A percentile compares a stretch with the other conserved stretches of the same genome.
These are phyloP conservation scores for Aspergillus transmontanensis DNA, from an alignment of 2,329 filamentous ascomycete genomes.

Conservation along the genomic window DNA sequence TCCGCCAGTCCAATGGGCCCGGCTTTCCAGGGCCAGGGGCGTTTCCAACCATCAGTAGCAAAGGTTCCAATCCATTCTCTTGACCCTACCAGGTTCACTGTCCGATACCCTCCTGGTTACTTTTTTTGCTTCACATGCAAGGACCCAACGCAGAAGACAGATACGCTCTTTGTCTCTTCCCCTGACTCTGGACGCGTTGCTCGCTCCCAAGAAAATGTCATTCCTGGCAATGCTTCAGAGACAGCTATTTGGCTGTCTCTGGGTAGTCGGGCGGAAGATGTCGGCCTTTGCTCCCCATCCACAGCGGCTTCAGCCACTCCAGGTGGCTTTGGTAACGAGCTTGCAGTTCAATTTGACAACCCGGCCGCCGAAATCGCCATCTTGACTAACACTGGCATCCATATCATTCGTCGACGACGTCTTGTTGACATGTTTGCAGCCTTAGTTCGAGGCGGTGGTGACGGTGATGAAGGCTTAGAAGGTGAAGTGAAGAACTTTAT, in stretches of 20 bases:
- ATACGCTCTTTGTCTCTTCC: conserved; percentile 78
- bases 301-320: conserved; percentile 71
- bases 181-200: conserved; percentile 85
- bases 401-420: conserved; percentile 78
- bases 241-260: conserved; percentile 79
- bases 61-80: conserved; percentile 49
- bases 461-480: conserved; percentile 74
- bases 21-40: conserved; percentile 27
- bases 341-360: conserved; percentile 93
- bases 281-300: conserved; percentile 73
- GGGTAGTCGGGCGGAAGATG: conserved; percentile 72
- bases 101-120: conserved; percentile 79
- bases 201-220: conserved; percentile 56
- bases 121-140: conserved; percentile 82
- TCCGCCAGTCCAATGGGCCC: conserved; percentile 29
- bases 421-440: conserved; percentile 91
- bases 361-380: conserved; percentile 82
- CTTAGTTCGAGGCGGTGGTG: conserved; percentile 71
- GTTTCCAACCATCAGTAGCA: conserved; percentile 44
- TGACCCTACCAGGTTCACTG: conserved; percentile 42
- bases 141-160: conserved; percentile 60
- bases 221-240: conserved; percentile 69
- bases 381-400: conserved; percentile 86
- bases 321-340: conserved; percentile 87
- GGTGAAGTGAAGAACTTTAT: conserved; percentile 82